Base-by-base conservation (phyloP, 2,329 filamentous ascomycete genomes). In the Aspergillus uvarum region DNA sequence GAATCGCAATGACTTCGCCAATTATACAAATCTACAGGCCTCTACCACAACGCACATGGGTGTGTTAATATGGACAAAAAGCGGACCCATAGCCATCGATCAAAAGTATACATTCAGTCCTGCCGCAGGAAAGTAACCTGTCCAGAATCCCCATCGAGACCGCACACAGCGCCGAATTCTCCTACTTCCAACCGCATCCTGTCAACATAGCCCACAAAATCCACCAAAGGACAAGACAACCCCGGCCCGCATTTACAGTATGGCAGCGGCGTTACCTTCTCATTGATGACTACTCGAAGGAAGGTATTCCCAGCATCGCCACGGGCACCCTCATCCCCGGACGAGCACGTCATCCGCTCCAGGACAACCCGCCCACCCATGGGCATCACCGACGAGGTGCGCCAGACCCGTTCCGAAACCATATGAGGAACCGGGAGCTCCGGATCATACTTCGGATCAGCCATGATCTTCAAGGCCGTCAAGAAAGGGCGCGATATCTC, bases 401-500 rank as follows among this genome's bases (percentile, higher is more conserved):
- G 79, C 83, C 83, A 87, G 22, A 73, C 76, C 42, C 83, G 78
- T 22, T 78, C 69, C 50, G 71, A 63, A 14, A 72, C 71, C 21
- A 82, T 74, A 60, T 80, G 78, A 2, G 78, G 77, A 1, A 73
- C 74, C 0, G 84, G 83, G 3, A 86, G 75, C 47, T 77, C 54
- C 8, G 67, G 75, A 44, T 77, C 68, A 11, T 73, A 61, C 49
- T 79, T 74, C 3, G 70, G 49, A 42, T 75, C 71, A 16, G 68
- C 73, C 56, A 84, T 78, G 11, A 86, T 72, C 56, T 82, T 78
- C 1, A 86, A 74, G 0, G 83, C 79, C 3, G 82, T 76, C 16
- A 86, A 86, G 70, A 67, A 86, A 78, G 2, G 83, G 83, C 2
- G 83, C 77, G 22, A 87, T 83, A 61, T 86, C 84, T 35, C 82